Conservation (phyloP, 2,329 filamentous ascomycete genomes). For the Aspergillus sp. region DNA sequence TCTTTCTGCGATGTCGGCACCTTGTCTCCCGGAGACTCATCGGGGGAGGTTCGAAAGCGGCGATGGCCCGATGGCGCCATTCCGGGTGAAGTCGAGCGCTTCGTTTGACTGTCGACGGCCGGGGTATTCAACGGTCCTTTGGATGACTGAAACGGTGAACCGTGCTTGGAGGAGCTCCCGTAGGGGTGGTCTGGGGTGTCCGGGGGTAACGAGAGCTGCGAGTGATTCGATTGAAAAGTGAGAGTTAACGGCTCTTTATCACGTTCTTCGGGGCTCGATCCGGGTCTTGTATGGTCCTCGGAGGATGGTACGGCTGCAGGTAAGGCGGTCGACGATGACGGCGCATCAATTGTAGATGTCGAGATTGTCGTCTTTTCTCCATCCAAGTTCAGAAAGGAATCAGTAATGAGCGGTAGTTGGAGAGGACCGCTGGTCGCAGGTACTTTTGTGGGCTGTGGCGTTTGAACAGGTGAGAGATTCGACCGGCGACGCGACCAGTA, state of each 20-base stretch:
- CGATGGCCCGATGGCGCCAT: conserved; percentile 25
- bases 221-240: conserved; percentile 26
- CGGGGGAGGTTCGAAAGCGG: conserved; percentile 30
- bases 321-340: conserved; percentile 29
- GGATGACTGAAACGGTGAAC: conserved; percentile 36
- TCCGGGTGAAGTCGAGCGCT: conserved; percentile 28
- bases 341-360: conserved; percentile 20
- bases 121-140: conserved; percentile 28
- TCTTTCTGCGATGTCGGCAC: conserved; percentile 24
- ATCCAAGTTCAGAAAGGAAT: conserved; percentile 26
- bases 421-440: conserved; percentile 27
- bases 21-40: conserved; percentile 26
- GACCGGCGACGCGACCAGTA: conserved; percentile 39
- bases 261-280: conserved; percentile 33
- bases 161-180: conserved; percentile 30
- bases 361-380: conserved; percentile 23
- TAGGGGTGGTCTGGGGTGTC: conserved; percentile 27
- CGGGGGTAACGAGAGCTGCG: conserved; percentile 25
- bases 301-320: conserved; percentile 28
- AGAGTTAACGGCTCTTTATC: conserved; percentile 19
- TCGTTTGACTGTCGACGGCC: conserved; percentile 24
- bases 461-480: conserved; percentile 28
- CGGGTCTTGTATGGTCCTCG: conserved; percentile 28
- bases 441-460: conserved; percentile 23
- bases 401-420: conserved; percentile 34